Conservation (phyloP, 192 early-diverging fungal genomes). For the Mortierella antarctica region DNA sequence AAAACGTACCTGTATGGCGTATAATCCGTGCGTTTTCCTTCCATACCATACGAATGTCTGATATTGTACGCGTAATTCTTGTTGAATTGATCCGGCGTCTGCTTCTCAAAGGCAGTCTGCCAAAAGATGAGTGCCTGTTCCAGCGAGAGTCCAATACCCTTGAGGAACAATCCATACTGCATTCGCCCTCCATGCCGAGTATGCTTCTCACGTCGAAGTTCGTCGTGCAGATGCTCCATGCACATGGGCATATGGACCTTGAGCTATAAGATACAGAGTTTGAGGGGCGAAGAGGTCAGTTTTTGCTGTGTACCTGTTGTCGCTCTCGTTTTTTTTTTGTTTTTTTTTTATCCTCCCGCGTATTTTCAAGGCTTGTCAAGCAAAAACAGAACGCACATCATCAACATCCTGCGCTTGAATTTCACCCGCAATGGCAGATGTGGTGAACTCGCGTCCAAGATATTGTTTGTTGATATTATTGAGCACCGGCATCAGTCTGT, state of each 20-base stretch:
- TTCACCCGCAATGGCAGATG: constrained; percentile 61
- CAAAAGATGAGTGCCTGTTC: constrained; percentile 95
- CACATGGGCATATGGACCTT: constrained; percentile 88
- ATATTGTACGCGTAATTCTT: constrained; percentile 96
- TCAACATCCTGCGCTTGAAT: constrained; percentile 77
- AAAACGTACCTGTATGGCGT: constrained; percentile 70
- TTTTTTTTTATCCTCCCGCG: background rate
- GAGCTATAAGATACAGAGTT: constrained; percentile 43
- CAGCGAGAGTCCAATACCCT: constrained; percentile 89
- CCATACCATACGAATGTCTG: constrained; percentile 95
- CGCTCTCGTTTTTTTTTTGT: too few species aligned
- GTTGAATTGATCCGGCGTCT: constrained; percentile 91
- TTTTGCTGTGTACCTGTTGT: too few species aligned
- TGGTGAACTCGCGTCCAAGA: constrained; percentile 73
- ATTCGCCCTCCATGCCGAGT: constrained; percentile 89
- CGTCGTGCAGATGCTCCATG: constrained; percentile 85
- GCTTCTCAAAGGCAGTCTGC: constrained; percentile 82
- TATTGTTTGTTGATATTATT: constrained; percentile 88
- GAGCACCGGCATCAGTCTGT: constrained; percentile 89
- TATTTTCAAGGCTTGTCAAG: background rate
- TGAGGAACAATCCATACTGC: constrained; percentile 95
- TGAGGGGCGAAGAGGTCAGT: background rate
- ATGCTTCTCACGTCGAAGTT: constrained; percentile 80
- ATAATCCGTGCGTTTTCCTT: constrained; percentile 89
- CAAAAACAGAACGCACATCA: constrained; percentile 23